A percentile compares a stretch with the other conserved stretches of the same genome.
Conservation (phyloP, 768 basidiomycete species). For the Boletus sp. region DNA sequence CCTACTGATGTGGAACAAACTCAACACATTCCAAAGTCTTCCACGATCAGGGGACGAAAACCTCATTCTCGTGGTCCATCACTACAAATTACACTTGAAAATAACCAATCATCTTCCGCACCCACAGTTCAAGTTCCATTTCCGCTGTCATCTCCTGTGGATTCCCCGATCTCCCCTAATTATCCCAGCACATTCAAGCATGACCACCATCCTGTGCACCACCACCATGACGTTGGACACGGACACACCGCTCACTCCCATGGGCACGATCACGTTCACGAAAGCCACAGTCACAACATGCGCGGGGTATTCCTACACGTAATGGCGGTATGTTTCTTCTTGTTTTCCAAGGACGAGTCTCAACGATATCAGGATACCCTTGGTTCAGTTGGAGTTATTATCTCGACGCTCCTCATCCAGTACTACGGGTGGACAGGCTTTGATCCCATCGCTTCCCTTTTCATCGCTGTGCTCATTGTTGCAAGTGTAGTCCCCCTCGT, state of each 20-base stretch:
- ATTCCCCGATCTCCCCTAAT: constrained; percentile 62
- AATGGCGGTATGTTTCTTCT: constrained; percentile 65
- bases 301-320: constrained; percentile 98
- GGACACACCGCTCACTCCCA: constrained; percentile 52
- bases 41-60: constrained; percentile 29
- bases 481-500: constrained; percentile 95
- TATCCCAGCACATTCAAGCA: constrained; percentile 51
- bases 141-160: constrained; percentile 25
- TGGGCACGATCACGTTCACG: constrained; percentile 53
- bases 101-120: constrained; percentile 16
- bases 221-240: constrained; percentile 22
- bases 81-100: constrained; percentile 35
- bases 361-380: constrained; percentile 69
- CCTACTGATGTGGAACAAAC: constrained; percentile 4
- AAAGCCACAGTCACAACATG: constrained; percentile 98
- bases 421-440: constrained; percentile 98
- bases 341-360: not conserved
- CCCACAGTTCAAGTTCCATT: constrained; percentile 24
- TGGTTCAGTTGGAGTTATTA: constrained; percentile 96
- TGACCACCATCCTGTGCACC: constrained; percentile 40
- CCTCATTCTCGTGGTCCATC: constrained; percentile 41
- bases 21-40: constrained; percentile 7
- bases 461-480: constrained; percentile 93
- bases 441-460: constrained; percentile 95
- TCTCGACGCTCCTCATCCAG: constrained; percentile 93